Conservation (phyloP, 2,329 filamentous ascomycete genomes). For the Nemania diffusa region DNA sequence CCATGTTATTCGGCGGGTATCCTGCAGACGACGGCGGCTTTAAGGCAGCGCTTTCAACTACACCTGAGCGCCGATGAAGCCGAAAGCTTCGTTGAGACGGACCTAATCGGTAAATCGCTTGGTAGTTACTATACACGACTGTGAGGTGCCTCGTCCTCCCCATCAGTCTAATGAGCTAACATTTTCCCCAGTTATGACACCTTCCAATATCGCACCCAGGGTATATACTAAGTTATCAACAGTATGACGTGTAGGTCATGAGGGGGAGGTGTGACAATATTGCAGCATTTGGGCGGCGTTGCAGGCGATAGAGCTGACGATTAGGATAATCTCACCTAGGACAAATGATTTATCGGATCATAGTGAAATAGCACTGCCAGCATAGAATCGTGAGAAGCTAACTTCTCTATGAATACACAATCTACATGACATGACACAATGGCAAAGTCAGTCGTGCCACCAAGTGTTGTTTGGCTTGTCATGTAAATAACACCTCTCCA, state of each 20-base stretch:
- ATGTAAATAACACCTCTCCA: neutral
- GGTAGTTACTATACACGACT: slow-evolving; percentile 89
- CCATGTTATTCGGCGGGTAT: slow-evolving; percentile 82
- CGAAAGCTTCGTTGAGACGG: slow-evolving; percentile 81
- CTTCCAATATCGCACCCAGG: slow-evolving; percentile 88
- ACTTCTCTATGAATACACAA: slow-evolving; percentile 29
- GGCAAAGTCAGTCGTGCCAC: neutral
- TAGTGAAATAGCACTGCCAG: slow-evolving; percentile 30
- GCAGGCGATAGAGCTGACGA: slow-evolving; percentile 44
- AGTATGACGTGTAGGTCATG: slow-evolving; percentile 31
- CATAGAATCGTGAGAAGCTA: slow-evolving; percentile 39
- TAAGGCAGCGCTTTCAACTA: slow-evolving; percentile 81
- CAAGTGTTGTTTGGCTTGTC: neutral
- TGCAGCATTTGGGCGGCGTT: slow-evolving; percentile 50
- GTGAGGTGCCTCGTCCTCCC: slow-evolving; percentile 58
- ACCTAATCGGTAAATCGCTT: slow-evolving; percentile 81
- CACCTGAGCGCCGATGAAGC: slow-evolving; percentile 86
- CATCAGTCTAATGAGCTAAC: slow-evolving; percentile 14
- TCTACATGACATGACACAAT: slow-evolving; percentile 22
- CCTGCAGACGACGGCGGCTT: slow-evolving; percentile 73
- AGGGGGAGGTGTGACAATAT: slow-evolving; percentile 40
- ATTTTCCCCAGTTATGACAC: slow-evolving; percentile 74
- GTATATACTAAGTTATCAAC: slow-evolving; percentile 73
- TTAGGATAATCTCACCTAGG: slow-evolving; percentile 43
- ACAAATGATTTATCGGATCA: slow-evolving; percentile 42